Conservation (phyloP, 208 protist species). For the Naegleria gruberi region DNA sequence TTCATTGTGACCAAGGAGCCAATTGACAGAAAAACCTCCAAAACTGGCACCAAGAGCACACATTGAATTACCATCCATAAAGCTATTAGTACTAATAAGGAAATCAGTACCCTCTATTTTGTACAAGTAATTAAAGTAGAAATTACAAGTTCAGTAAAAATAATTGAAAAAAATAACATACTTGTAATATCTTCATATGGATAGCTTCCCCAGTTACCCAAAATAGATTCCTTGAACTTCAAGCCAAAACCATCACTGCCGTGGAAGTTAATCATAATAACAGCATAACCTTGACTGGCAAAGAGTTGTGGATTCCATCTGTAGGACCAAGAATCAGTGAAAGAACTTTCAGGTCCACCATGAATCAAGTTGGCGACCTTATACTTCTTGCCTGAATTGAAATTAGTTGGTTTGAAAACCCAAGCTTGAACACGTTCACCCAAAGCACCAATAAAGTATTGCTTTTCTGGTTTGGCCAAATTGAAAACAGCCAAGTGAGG, state of each 20-base stretch:
- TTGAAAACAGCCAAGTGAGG: neutral
- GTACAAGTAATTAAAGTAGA: too few relatives aligned
- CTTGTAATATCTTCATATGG: constrained; percentile 35
- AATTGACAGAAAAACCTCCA: constrained; percentile 38
- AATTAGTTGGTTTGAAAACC: constrained; percentile 30
- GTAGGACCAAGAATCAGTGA: constrained; percentile 28
- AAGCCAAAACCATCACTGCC: constrained; percentile 31
- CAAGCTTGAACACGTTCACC: constrained; percentile 27
- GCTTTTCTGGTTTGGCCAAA: neutral
- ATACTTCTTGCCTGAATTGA: constrained; percentile 23
- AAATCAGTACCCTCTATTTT: neutral
- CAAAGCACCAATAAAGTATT: constrained; percentile 25
- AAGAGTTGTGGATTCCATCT: constrained; percentile 32
- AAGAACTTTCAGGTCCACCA: constrained; percentile 28
- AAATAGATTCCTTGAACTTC: constrained; percentile 30
- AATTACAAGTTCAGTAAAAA: neutral
- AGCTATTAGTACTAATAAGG: neutral
- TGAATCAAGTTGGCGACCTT: constrained; percentile 34
- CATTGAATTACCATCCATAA: constrained; percentile 24
- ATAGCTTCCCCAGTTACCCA: constrained; percentile 29
- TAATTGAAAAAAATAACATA: constrained; percentile 6
- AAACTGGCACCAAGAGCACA: constrained; percentile 31
- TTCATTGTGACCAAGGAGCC: constrained; percentile 34
- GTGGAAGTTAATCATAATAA: constrained; percentile 32
- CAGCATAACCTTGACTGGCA: constrained; percentile 28